Evolutionary conservation across 148 eudicot genomes (phyloP).

Genomic region (Rhododendron henanense): DNA sequence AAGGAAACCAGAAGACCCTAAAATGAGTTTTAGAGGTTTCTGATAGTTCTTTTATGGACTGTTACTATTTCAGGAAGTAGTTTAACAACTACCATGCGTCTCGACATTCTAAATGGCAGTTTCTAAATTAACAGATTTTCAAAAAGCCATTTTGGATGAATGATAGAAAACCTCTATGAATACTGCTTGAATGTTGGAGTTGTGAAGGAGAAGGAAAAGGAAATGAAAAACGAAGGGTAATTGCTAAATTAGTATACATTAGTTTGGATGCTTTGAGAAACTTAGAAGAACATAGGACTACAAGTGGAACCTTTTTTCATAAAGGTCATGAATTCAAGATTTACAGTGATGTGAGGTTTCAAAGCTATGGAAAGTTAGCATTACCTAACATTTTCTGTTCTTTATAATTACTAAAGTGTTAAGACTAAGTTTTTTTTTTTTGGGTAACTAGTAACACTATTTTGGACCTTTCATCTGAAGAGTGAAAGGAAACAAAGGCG

Average conservation of each 20-base stretch:
- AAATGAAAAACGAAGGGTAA: neutral
- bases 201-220: neutral
- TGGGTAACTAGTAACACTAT: too few species aligned
- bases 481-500: neutral
- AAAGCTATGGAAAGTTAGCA: neutral
- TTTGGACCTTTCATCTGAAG: neutral
- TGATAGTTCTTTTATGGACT: slow-evolving; percentile 20
- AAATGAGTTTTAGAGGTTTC: slow-evolving; percentile 88
- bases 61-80: neutral
- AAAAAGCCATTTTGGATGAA: neutral
- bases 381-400: neutral
- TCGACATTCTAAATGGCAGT: neutral
- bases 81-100: neutral
- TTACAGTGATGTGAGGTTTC: neutral
- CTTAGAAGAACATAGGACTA: neutral
- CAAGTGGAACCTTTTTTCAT: neutral
- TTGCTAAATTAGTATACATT: neutral
- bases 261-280: neutral
- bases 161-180: neutral
- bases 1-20: slow-evolving; percentile 57
- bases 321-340: neutral
- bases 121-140: neutral
- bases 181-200: neutral
- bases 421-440: neutral
- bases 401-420: neutral